These are phyloP conservation scores for Talaromyces sp. DNA, from an alignment of 2,329 filamentous ascomycete species.

Conservation along the genomic window DNA sequence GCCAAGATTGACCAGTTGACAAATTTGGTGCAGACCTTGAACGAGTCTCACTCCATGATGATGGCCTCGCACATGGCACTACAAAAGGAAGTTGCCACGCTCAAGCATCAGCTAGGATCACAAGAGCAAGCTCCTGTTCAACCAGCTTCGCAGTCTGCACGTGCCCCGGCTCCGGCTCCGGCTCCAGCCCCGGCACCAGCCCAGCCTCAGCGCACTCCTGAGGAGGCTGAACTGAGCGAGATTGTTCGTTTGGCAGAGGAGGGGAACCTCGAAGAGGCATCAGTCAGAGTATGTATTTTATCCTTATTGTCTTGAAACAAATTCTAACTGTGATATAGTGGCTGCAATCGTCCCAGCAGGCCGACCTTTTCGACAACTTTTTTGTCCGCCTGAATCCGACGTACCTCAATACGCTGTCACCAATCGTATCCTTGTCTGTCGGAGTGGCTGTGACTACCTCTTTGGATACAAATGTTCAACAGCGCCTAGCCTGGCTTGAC, in stretches of 20 bases:
- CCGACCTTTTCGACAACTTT: conserved; percentile 56
- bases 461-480: conserved; percentile 46
- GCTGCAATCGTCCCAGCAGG: conserved; percentile 56
- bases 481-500: conserved; percentile 56
- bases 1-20: conserved; percentile 58
- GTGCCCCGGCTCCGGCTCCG: conserved; percentile 7
- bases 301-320: background rate
- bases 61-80: conserved; percentile 36
- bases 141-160: conserved; percentile 15
- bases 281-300: conserved; percentile 34
- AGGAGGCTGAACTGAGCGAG: conserved; percentile 37
- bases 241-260: conserved; percentile 35
- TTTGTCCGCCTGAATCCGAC: conserved; percentile 53
- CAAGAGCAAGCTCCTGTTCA: conserved; percentile 12
- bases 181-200: conserved; percentile 7
- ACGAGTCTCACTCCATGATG: conserved; percentile 46
- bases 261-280: conserved; percentile 39
- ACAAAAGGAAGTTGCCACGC: conserved; percentile 34
- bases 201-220: conserved; percentile 20
- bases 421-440: conserved; percentile 55
- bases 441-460: conserved; percentile 56
- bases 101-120: conserved; percentile 23
- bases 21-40: conserved; percentile 46
- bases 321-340: conserved; percentile 38
- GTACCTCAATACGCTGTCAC: conserved; percentile 51